phyloP scores from a whole-genome alignment of 768 basidiomycete species.

The Suillus discolor region DNA sequence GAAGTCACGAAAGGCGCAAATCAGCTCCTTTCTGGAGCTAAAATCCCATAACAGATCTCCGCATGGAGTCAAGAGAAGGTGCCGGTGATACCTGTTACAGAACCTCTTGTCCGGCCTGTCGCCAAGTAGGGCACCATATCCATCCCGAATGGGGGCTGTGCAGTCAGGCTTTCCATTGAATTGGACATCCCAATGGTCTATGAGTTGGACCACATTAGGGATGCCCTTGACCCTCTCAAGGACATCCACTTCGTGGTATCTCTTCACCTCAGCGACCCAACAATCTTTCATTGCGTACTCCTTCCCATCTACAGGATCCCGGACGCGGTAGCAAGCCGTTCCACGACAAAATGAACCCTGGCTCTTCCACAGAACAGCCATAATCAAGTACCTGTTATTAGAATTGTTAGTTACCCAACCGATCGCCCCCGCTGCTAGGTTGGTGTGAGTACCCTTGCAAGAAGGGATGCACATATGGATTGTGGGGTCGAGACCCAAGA shows the following conservation, averaged over 20 bases:
- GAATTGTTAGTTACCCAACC: neutral
- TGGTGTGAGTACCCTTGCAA: neutral
- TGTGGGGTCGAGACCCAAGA: neutral
- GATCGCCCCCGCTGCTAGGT: neutral
- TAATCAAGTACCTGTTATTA: neutral
- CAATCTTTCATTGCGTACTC: neutral
- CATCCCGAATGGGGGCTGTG: neutral
- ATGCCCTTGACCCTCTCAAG: neutral
- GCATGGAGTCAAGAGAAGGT: neutral
- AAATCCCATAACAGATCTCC: neutral
- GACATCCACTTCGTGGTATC: neutral
- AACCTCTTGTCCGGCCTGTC: neutral
- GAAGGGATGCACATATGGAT: neutral
- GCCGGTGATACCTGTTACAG: neutral
- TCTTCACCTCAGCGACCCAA: neutral
- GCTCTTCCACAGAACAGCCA: neutral
- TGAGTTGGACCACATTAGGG: neutral
- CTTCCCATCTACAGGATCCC: neutral
- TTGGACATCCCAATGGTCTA: neutral
- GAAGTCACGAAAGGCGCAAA: slow-evolving; percentile 11
- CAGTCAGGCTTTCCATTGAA: neutral
- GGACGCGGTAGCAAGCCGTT: neutral
- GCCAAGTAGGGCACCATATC: too few relatives aligned
- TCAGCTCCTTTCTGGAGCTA: slow-evolving; percentile 5
- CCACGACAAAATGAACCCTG: neutral